A percentile compares a stretch with the other conserved stretches of the same genome.
phyloP scores from a whole-genome alignment of 1,284 basidiomycete genomes.

The Tilletiopsis washingtonensis region DNA sequence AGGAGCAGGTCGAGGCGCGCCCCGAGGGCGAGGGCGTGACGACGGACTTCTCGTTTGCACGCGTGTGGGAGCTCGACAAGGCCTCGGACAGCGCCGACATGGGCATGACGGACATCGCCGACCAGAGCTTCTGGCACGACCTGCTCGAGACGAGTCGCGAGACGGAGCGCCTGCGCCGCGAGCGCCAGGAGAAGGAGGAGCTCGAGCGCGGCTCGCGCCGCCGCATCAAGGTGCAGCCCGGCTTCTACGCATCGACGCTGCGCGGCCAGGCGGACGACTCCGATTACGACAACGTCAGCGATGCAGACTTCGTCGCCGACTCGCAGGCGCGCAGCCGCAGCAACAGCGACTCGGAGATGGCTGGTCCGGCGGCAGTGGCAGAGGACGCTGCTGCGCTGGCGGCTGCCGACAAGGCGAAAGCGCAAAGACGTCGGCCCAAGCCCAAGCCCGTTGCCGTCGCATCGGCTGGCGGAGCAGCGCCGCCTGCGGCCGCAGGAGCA shows the following conservation, averaged over 20 bases:
- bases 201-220: not conserved
- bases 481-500: too few species aligned
- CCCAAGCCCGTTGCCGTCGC: too few species aligned
- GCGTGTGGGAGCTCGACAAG: conserved; percentile 42
- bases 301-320: not conserved
- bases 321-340: not conserved
- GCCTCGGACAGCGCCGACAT: conserved; percentile 9
- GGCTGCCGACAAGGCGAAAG: too few species aligned
- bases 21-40: conserved; percentile 12
- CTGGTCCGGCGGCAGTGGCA: too few species aligned
- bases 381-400: too few species aligned
- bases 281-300: too few species aligned
- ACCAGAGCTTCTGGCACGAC: conserved; percentile 38
- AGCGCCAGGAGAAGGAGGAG: not conserved
- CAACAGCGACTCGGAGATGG: not conserved
- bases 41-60: conserved; percentile 42
- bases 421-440: too few species aligned
- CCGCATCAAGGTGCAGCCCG: too few species aligned
- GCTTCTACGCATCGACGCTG: too few species aligned
- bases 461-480: too few species aligned
- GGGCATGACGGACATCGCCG: conserved; percentile 9
- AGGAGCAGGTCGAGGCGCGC: conserved; percentile 5
- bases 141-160: conserved; percentile 40
- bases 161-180: conserved; percentile 1
- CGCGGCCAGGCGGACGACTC: too few species aligned